phyloP scores from a whole-genome alignment of 2,329 filamentous ascomycete genomes.

The Aspergillus persii region DNA sequence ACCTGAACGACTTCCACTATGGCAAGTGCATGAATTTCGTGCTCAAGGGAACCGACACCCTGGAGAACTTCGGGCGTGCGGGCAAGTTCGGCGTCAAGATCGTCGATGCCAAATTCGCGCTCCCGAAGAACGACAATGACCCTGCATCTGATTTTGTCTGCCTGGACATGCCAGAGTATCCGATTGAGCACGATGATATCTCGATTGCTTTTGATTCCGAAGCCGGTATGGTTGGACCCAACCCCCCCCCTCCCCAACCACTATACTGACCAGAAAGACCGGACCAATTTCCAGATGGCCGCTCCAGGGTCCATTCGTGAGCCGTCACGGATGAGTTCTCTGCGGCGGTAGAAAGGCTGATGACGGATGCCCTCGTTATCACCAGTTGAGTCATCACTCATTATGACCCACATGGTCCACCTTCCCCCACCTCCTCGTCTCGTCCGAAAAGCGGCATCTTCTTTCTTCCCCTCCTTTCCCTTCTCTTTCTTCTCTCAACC shows the following conservation, averaged over 20 bases:
- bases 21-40: slow-evolving; percentile 87
- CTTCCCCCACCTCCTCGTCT: background rate
- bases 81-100: slow-evolving; percentile 73
- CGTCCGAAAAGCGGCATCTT: background rate
- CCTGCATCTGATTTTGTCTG: slow-evolving; percentile 71
- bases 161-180: slow-evolving; percentile 82
- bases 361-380: background rate
- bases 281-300: slow-evolving; percentile 36
- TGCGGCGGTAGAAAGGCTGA: slow-evolving; percentile 32
- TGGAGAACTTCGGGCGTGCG: slow-evolving; percentile 65
- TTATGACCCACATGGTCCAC: slow-evolving; percentile 1
- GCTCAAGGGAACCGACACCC: slow-evolving; percentile 78
- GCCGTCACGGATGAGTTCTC: slow-evolving; percentile 40
- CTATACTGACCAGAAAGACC: slow-evolving; percentile 28
- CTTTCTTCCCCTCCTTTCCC: background rate
- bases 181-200: slow-evolving; percentile 90
- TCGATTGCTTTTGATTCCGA: slow-evolving; percentile 79
- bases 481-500: background rate
- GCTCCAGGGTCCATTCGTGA: slow-evolving; percentile 40
- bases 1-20: slow-evolving; percentile 84
- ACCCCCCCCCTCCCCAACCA: no score
- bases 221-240: slow-evolving; percentile 57
- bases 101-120: slow-evolving; percentile 85
- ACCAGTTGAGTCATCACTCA: background rate
- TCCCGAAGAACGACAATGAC: slow-evolving; percentile 60